These are phyloP conservation scores for Amanita exitialis DNA, from an alignment of 768 basidiomycete genomes.

Conservation along the genomic window DNA sequence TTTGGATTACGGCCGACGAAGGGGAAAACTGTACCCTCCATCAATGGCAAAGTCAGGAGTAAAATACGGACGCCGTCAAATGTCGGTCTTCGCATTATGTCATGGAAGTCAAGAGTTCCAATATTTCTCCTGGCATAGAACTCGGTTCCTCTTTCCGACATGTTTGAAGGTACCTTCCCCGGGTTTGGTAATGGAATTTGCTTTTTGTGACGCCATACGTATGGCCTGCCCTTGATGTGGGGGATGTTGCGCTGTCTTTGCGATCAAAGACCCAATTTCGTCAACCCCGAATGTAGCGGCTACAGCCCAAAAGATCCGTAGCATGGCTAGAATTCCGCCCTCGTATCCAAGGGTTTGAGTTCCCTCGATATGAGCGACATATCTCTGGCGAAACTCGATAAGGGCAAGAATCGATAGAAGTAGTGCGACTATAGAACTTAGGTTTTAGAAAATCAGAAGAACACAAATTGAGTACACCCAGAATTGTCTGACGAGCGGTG, in stretches of 20 bases:
- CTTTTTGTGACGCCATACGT: not conserved
- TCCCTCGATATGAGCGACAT: slow-evolving; percentile 54
- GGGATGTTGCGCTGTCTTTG: not conserved
- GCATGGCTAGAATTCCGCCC: slow-evolving; percentile 67
- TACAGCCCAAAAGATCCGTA: slow-evolving; percentile 88
- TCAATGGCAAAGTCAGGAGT: slow-evolving; percentile 71
- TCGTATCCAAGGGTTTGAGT: slow-evolving; percentile 55
- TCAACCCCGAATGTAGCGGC: slow-evolving; percentile 80
- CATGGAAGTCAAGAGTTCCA: slow-evolving; percentile 74
- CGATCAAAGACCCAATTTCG: slow-evolving; percentile 42
- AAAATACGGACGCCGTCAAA: slow-evolving; percentile 84
- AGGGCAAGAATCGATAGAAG: slow-evolving; percentile 66
- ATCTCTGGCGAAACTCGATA: slow-evolving; percentile 68
- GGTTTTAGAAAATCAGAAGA: slow-evolving; percentile 5
- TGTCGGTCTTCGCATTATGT: slow-evolving; percentile 68
- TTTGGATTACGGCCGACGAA: slow-evolving; percentile 4
- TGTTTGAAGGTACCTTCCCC: slow-evolving; percentile 19
- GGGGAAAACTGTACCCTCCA: slow-evolving; percentile 50
- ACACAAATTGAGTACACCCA: slow-evolving; percentile 75
- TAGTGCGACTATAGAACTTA: not conserved
- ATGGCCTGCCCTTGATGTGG: not conserved
- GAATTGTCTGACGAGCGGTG: no score
- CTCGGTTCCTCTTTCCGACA: slow-evolving; percentile 39
- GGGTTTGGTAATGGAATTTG: not conserved
- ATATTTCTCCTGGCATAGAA: slow-evolving; percentile 64